A percentile compares a stretch with the other conserved stretches of the same genome.
phyloP scores from a whole-genome alignment of 2,329 filamentous ascomycete genomes.

The Fusarium vanettenii region DNA sequence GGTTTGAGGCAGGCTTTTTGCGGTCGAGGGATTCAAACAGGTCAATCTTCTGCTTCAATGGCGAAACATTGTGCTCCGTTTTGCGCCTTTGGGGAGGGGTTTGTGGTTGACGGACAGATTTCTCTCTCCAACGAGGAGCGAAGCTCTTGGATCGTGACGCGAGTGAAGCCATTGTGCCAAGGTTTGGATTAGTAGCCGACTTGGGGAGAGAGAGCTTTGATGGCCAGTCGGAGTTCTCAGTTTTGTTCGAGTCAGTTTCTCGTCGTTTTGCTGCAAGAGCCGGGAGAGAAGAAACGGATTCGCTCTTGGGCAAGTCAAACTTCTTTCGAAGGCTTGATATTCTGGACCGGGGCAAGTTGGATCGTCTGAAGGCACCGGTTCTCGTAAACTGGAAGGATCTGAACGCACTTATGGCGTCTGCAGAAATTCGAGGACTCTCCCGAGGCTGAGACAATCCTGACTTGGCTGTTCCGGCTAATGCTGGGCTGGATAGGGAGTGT shows the following conservation, averaged over 20 bases:
- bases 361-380: neutral
- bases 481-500: conserved; percentile 34
- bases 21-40: conserved; percentile 45
- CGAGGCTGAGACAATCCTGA: conserved; percentile 2
- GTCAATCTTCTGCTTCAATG: conserved; percentile 45
- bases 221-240: neutral
- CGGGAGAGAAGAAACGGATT: conserved; percentile 13
- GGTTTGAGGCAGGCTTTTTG: neutral
- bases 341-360: conserved; percentile 33
- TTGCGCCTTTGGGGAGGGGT: conserved; percentile 1
- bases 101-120: neutral
- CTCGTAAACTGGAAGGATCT: conserved; percentile 15
- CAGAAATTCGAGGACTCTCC: neutral
- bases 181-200: conserved; percentile 7
- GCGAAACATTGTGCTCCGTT: conserved; percentile 24
- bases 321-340: conserved; percentile 39
- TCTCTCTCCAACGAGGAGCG: neutral
- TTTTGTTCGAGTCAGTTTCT: conserved; percentile 1
- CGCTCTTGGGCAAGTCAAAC: conserved; percentile 30
- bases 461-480: conserved; percentile 4
- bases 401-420: neutral
- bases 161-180: neutral
- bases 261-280: conserved; percentile 16
- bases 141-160: conserved; percentile 10
- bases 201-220: conserved; percentile 11